Evolutionary conservation across 345 rosid species (phyloP), one percentile per base, ranked within the genome.

Genomic region (Linum usitatissimum): DNA sequence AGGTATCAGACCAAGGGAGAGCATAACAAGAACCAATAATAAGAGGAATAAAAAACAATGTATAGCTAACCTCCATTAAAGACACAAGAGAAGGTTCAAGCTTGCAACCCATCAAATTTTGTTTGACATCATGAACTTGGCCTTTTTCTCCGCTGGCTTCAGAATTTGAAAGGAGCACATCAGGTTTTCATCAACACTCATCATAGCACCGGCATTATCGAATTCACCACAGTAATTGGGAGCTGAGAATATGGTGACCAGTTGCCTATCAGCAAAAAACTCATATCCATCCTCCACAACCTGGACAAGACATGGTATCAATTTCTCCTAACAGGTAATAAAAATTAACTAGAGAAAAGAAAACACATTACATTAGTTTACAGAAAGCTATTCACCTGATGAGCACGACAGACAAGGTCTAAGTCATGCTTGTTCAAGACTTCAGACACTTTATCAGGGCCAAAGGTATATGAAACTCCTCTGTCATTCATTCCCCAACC

Each of bases 241-340:
- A 0, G 93, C 97, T 1, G 97, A 87, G 67, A 90, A 87, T 77
- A 91, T 79, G 60, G 94, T 91, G 58, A 91, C 83, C 0, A 91
- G 91, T 71, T 81, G 75, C 68, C 81, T 77, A 61, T 79, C 71
- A 21, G 88, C 94, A 34, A 88, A 91, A 73, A 91, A 86, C 78
- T 91, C 91, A 28, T 75, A 91, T 63, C 97, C 97, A 56, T 91
- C 96, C 80, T 91, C 88, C 68, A 88, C 91, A 51, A 91, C 97
- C 96, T 87, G 83, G 28, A 23, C 28, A 23, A 23, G 28, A 23
- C 28, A 23, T 23, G 28, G 28, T 23, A 23, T 23, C 28, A 23
- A 23, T 23, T 23, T 23, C 66, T 66, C 68, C 51, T n/a, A n/a
- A 31, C 55, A 19, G 19, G 45, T 31, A 57, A 42, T 31, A 31